These are phyloP conservation scores for Przewalskia tangutica DNA, from an alignment of 257 asterid genomes.

Conservation along the genomic window DNA sequence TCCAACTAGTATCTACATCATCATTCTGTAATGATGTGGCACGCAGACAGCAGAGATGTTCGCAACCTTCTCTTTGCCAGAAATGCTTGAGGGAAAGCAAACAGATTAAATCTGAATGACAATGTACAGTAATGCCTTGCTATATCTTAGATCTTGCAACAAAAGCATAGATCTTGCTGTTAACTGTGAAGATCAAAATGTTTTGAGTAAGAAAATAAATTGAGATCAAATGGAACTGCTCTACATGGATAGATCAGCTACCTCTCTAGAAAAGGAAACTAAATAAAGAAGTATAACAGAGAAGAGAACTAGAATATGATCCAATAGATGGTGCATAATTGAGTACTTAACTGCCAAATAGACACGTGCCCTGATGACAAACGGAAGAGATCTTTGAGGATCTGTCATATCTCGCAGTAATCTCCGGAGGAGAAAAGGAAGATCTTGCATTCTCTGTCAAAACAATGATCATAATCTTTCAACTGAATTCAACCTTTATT, in stretches of 20 bases:
- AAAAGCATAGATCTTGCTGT: background rate
- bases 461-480: conserved; percentile 10
- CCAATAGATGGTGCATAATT: background rate
- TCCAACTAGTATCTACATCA: background rate
- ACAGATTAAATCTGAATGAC: background rate
- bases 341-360: conserved; percentile 82
- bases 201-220: background rate
- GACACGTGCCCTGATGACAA: conserved; percentile 69
- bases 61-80: background rate
- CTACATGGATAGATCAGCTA: background rate
- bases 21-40: background rate
- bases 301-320: background rate
- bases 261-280: background rate
- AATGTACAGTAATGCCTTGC: background rate
- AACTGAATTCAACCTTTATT: background rate
- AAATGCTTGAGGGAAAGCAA: background rate
- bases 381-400: conserved; percentile 87
- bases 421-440: conserved; percentile 90
- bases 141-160: background rate
- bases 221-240: background rate
- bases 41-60: background rate
- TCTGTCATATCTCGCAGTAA: conserved; percentile 64
- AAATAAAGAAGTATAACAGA: background rate
- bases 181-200: background rate
- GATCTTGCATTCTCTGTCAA: conserved; percentile 86